Percentiles rank a stretch among this genome's conserved stretches.
These are phyloP conservation scores for Camelina sativa DNA, from an alignment of 345 rosid species.

Conservation along the genomic window DNA sequence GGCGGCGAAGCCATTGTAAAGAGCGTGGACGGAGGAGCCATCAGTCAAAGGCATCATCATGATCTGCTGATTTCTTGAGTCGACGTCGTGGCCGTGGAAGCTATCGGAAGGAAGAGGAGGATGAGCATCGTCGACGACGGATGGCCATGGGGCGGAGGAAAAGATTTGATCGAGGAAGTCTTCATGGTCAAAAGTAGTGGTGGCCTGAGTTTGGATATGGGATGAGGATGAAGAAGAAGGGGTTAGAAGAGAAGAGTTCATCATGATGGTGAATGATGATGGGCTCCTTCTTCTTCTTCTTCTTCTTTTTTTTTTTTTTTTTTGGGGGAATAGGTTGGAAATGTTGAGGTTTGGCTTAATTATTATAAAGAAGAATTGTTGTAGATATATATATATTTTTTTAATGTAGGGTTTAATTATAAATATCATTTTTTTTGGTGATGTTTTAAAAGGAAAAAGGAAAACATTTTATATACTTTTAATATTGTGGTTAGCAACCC, in stretches of 20 bases:
- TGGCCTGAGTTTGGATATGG: constrained; percentile 36
- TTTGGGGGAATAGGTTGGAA: constrained; percentile 21
- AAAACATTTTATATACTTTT: not conserved
- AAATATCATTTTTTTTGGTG: not conserved
- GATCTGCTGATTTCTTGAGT: constrained; percentile 58
- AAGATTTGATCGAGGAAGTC: constrained; percentile 87
- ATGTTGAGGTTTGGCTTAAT: constrained; percentile 30
- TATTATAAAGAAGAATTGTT: constrained; percentile 42
- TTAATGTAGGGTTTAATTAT: not conserved
- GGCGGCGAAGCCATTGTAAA: constrained; percentile 57
- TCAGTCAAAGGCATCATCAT: constrained; percentile 48
- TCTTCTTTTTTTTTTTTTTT: not conserved
- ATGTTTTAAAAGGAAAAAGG: not conserved
- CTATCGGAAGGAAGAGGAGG: constrained; percentile 35
- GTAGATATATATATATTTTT: not conserved
- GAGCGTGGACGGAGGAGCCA: constrained; percentile 40
- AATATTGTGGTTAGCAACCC: constrained; percentile 13
- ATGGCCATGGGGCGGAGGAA: constrained; percentile 63
- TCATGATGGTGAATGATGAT: constrained; percentile 24
- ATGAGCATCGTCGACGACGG: constrained; percentile 28
- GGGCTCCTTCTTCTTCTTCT: not conserved
- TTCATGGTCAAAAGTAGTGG: constrained; percentile 48
- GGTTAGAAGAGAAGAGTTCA: constrained; percentile 44
- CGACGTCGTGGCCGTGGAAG: constrained; percentile 40
- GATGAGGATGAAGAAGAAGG: constrained; percentile 39